Conservation (phyloP, 1,284 basidiomycete genomes). For the Porphyrellus sp. region DNA sequence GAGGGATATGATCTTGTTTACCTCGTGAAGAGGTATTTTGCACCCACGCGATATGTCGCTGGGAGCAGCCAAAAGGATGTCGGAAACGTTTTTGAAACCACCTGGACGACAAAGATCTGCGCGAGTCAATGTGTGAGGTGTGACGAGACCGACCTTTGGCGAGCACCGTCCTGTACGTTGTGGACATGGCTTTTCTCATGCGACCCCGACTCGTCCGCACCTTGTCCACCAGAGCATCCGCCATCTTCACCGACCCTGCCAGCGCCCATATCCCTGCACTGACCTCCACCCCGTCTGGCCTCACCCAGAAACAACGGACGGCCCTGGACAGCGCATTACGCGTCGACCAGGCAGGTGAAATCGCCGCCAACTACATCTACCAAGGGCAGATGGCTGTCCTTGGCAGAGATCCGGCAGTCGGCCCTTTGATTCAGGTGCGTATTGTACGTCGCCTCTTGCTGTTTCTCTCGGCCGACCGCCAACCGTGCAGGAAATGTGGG, state of each 20-base stretch:
- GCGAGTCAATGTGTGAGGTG: not conserved
- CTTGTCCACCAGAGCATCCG: conserved; percentile 27
- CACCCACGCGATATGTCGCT: conserved; percentile 55
- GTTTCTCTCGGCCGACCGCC: conserved; percentile 3
- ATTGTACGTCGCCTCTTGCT: not conserved
- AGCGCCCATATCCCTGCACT: conserved; percentile 38
- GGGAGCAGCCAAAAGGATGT: conserved; percentile 48
- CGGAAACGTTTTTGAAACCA: conserved; percentile 43
- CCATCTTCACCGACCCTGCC: conserved; percentile 39
- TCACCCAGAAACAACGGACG: conserved; percentile 48
- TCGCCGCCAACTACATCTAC: conserved; percentile 94
- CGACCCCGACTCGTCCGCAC: conserved; percentile 18
- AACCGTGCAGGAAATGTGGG: conserved; percentile 84
- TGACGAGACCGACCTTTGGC: conserved; percentile 25
- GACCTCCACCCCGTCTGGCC: conserved; percentile 46
- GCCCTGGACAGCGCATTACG: conserved; percentile 65
- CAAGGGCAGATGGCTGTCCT: conserved; percentile 76
- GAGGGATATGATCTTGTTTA: conserved; percentile 46
- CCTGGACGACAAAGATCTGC: conserved; percentile 33
- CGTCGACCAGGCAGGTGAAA: conserved; percentile 90
- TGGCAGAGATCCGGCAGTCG: conserved; percentile 58
- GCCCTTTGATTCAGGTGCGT: conserved; percentile 73
- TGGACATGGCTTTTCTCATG: conserved; percentile 20
- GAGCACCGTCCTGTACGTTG: conserved; percentile 22
- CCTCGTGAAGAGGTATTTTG: conserved; percentile 46